Conservation (phyloP, 345 rosid genomes). For the Eucalyptus pumila region DNA sequence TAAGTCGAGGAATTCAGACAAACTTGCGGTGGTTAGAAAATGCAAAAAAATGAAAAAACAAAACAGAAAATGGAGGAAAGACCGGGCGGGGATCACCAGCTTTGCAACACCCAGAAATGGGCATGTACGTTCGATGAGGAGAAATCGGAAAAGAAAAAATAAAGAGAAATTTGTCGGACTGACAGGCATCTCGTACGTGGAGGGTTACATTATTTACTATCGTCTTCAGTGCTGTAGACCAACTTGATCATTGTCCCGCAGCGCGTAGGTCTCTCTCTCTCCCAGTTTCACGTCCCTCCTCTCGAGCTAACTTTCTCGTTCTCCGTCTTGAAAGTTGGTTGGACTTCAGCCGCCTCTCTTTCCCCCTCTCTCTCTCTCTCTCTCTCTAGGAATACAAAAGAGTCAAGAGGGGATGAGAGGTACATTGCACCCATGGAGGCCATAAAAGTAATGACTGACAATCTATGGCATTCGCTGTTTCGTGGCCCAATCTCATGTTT, state of each 20-base stretch:
- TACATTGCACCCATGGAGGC: background rate
- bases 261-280: background rate
- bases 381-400: background rate
- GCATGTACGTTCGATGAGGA: background rate
- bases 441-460: background rate
- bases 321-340: conserved; percentile 5
- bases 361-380: background rate
- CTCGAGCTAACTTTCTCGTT: background rate
- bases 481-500: background rate
- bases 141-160: background rate
- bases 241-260: background rate
- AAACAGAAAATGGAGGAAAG: no score
- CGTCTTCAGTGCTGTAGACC: background rate
- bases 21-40: background rate
- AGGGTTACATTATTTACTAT: background rate
- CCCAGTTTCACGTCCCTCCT: background rate
- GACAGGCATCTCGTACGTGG: background rate
- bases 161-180: background rate
- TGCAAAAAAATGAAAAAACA: background rate
- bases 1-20: background rate
- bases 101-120: background rate
- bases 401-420: background rate
- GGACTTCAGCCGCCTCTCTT: background rate
- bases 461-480: background rate
- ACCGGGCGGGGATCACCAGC: background rate